These are phyloP conservation scores for Metschnikowia borealis DNA, from an alignment of 805 yeast genomes.

Conservation along the genomic window DNA sequence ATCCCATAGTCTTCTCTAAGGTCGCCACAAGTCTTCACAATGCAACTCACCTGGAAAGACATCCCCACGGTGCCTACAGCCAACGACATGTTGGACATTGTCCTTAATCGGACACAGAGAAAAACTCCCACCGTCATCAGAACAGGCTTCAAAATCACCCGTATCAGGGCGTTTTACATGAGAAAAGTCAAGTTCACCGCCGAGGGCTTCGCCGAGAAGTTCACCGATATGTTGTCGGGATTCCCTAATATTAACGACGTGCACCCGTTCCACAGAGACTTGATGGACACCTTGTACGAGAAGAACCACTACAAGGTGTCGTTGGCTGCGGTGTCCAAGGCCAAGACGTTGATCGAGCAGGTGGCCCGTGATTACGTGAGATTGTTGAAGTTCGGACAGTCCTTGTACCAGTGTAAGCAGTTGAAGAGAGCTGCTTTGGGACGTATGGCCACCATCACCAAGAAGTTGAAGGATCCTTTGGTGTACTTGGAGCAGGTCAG, in stretches of 20 bases:
- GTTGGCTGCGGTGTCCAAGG: constrained; percentile 88
- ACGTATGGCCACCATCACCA: constrained; percentile 98
- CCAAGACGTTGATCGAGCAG: constrained; percentile 91
- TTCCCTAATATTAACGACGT: constrained; percentile 97
- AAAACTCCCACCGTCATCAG: constrained; percentile 99
- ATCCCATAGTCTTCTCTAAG: constrained; percentile 1
- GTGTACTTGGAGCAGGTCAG: constrained; percentile 95
- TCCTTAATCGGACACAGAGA: constrained; percentile 95
- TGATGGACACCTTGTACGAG: constrained; percentile 96
- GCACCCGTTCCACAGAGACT: constrained; percentile 97
- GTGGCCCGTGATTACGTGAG: constrained; percentile 94
- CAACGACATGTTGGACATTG: constrained; percentile 92
- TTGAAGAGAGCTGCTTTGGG: constrained; percentile 98
- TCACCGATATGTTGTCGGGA: constrained; percentile 76
- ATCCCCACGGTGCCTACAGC: constrained; percentile 92
- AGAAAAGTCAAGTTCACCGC: constrained; percentile 95
- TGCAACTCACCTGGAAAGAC: constrained; percentile 99
- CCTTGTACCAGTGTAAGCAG: constrained; percentile 97
- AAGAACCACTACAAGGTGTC: constrained; percentile 98
- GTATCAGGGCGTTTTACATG: constrained; percentile 97
- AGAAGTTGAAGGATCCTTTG: constrained; percentile 91
- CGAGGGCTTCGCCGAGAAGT: constrained; percentile 93
- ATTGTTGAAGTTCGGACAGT: constrained; percentile 93
- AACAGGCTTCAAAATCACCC: constrained; percentile 91
- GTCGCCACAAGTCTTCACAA: constrained; percentile 22